These are phyloP conservation scores for Eimeria nieschulzi DNA, from an alignment of 169 alveolate species.

Conservation along the genomic window DNA sequence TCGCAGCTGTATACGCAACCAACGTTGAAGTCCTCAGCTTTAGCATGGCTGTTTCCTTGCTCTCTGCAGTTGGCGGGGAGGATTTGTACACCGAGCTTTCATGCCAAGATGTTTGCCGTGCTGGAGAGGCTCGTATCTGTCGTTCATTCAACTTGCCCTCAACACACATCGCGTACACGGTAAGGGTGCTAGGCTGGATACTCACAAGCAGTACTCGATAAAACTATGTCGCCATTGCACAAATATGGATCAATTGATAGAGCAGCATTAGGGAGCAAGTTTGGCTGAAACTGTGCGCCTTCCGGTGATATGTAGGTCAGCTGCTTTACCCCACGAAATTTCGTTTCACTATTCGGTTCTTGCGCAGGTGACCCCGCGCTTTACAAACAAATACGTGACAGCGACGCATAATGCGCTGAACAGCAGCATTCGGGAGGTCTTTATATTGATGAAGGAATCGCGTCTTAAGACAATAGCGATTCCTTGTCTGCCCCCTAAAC, in stretches of 20 bases:
- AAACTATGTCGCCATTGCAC: no score
- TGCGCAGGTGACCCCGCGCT: constrained; percentile 64
- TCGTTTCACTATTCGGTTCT: neutral
- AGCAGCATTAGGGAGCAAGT: no score
- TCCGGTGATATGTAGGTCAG: no score
- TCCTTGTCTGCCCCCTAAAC: neutral
- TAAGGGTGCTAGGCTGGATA: neutral
- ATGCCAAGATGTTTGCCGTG: constrained; percentile 33
- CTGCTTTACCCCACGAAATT: neutral
- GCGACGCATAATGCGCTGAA: constrained; percentile 69
- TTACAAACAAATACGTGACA: constrained; percentile 40
- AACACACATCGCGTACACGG: constrained; percentile 50
- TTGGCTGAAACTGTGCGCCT: no score
- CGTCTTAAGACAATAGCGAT: constrained; percentile 11
- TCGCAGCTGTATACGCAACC: no score
- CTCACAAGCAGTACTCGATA: no score
- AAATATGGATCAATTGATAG: no score
- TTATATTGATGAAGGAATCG: constrained; percentile 10
- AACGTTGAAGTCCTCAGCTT: neutral
- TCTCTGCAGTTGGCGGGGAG: constrained; percentile 50
- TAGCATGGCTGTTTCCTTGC: neutral
- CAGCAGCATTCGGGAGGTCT: constrained; percentile 34
- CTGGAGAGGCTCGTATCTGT: constrained; percentile 65
- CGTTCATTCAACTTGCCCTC: constrained; percentile 64
- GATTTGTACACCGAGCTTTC: constrained; percentile 18